A percentile compares a stretch with the other conserved stretches of the same genome.
Conservation (phyloP, 495 filamentous ascomycete species). For the Xylaria sp. region DNA sequence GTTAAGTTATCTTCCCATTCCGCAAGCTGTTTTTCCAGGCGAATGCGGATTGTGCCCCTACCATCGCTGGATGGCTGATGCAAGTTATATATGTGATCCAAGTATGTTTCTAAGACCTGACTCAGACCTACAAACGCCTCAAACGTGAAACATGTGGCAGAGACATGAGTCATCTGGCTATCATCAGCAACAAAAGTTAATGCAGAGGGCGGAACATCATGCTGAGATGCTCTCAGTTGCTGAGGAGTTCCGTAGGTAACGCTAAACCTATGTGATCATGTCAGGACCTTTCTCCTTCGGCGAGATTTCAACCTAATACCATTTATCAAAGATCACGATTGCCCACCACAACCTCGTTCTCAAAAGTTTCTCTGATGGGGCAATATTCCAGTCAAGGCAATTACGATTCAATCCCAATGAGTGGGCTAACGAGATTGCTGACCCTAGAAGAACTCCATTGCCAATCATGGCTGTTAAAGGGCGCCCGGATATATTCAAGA, state of each 20-base stretch:
- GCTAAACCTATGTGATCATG: background rate
- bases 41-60: background rate
- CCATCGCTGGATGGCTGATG: background rate
- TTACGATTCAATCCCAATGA: slow-evolving; percentile 5
- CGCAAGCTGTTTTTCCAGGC: background rate
- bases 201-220: background rate
- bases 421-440: background rate
- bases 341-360: slow-evolving; percentile 6
- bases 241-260: background rate
- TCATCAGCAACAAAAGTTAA: background rate
- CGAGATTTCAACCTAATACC: background rate
- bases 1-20: background rate
- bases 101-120: background rate
- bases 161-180: background rate
- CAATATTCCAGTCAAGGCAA: slow-evolving; percentile 1
- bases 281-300: background rate
- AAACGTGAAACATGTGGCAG: background rate
- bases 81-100: background rate
- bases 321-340: slow-evolving; percentile 9
- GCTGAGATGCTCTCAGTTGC: slow-evolving; percentile 3
- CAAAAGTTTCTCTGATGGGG: background rate
- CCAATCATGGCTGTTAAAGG: background rate
- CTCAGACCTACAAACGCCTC: background rate
- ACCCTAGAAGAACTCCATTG: background rate
- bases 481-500: background rate